phyloP scores from a whole-genome alignment of 2,329 filamentous ascomycete species.

The Apiospora kogelbergensis region DNA sequence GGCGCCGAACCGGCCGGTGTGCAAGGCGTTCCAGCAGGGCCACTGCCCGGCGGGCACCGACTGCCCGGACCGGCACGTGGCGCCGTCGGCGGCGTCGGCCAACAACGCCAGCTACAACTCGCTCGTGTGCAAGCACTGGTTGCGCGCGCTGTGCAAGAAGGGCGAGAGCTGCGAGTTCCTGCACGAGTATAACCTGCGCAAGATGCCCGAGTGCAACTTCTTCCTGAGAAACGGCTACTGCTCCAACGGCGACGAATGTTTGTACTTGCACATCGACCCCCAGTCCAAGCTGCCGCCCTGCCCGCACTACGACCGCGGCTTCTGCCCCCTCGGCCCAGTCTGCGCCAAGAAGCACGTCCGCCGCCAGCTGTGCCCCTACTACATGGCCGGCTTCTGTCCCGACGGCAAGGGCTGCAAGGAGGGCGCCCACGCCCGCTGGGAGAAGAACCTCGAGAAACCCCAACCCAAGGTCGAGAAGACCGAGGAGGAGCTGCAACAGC shows the following conservation, averaged over 20 bases:
- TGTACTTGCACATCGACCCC: constrained; percentile 88
- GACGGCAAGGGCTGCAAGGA: constrained; percentile 73
- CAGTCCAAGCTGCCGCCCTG: constrained; percentile 77
- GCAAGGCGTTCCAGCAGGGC: constrained; percentile 81
- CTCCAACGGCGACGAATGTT: constrained; percentile 93
- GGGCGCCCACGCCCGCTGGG: constrained; percentile 82
- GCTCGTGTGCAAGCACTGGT: constrained; percentile 98
- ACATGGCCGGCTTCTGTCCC: constrained; percentile 92
- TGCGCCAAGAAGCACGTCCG: constrained; percentile 90
- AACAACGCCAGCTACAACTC: constrained; percentile 63
- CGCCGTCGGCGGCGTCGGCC: constrained; percentile 36
- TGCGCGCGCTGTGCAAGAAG: constrained; percentile 96
- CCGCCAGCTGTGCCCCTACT: constrained; percentile 77
- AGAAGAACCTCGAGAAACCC: constrained; percentile 73
- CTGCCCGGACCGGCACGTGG: constrained; percentile 80
- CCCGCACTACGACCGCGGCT: constrained; percentile 90
- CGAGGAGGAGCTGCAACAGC: constrained; percentile 44
- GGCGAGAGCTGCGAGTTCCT: constrained; percentile 96
- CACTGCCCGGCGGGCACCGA: constrained; percentile 82
- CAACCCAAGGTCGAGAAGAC: constrained; percentile 66
- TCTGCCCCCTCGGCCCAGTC: constrained; percentile 84
- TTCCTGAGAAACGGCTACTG: constrained; percentile 93
- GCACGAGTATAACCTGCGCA: constrained; percentile 96
- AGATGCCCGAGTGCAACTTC: constrained; percentile 98
- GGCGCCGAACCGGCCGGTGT: constrained; percentile 74